These are phyloP conservation scores for Eimeria sp. DNA, from an alignment of 169 alveolate species.

Conservation along the genomic window DNA sequence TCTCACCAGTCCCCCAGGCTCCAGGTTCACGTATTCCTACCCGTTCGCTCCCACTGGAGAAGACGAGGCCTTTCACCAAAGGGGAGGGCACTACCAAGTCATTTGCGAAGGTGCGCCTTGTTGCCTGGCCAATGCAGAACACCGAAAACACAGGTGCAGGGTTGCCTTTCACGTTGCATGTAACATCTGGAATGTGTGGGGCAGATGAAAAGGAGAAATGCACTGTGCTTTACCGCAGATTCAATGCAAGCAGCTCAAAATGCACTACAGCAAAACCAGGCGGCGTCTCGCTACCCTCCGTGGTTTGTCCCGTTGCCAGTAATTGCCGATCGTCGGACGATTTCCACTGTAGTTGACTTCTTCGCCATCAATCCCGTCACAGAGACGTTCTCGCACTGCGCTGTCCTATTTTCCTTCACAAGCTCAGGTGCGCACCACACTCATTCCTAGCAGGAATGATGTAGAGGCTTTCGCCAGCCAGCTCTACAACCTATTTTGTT, in stretches of 20 bases:
- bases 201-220: not conserved
- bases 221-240: constrained; percentile 18
- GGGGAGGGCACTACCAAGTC: constrained; percentile 62
- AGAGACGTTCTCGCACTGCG: constrained; percentile 50
- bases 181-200: not conserved
- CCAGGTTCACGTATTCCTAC: constrained; percentile 58
- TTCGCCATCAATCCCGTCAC: constrained; percentile 43
- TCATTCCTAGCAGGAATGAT: not conserved
- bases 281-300: constrained; percentile 64
- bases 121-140: not conserved
- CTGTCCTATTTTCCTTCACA: constrained; percentile 53
- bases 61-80: constrained; percentile 10
- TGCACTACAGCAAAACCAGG: constrained; percentile 57
- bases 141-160: not conserved
- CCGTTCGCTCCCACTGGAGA: constrained; percentile 38
- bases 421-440: constrained; percentile 50
- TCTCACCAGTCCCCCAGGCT: constrained; percentile 23
- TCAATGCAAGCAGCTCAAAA: constrained; percentile 20
- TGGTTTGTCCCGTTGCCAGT: constrained; percentile 64
- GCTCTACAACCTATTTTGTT: not conserved
- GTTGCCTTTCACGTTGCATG: not conserved
- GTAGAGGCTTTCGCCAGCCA: not conserved
- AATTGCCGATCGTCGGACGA: constrained; percentile 57
- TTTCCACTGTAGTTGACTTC: constrained; percentile 65
- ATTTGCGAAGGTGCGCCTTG: constrained; percentile 27